Conservation (phyloP, 768 basidiomycete genomes). For the Suillus fuscotomentosus region DNA sequence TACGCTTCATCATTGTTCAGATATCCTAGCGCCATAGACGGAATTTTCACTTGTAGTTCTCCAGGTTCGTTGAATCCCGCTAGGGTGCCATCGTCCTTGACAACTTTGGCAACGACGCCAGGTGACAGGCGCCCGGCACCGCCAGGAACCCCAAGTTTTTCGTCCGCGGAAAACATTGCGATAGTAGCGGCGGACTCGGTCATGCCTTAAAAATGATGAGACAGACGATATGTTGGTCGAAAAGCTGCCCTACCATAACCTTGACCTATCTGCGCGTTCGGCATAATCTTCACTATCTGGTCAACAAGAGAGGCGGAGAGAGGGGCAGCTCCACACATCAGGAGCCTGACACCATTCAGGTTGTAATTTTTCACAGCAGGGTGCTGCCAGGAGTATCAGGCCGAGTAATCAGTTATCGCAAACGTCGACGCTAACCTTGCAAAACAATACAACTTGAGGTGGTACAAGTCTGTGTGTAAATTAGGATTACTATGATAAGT, state of each 20-base stretch:
- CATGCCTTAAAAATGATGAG: constrained; percentile 44
- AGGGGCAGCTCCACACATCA: constrained; percentile 63
- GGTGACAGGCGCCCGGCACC: constrained; percentile 50
- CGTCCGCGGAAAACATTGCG: constrained; percentile 45
- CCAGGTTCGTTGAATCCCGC: constrained; percentile 58
- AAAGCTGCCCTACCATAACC: constrained; percentile 47
- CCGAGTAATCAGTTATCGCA: constrained; percentile 4
- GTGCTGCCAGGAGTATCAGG: constrained; percentile 35
- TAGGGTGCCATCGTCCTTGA: constrained; percentile 56
- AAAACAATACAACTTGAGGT: constrained; percentile 63
- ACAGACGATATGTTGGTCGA: not conserved
- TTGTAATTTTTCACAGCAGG: constrained; percentile 49
- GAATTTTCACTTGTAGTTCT: constrained; percentile 50
- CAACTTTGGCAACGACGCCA: constrained; percentile 51
- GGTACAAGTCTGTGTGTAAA: constrained; percentile 50
- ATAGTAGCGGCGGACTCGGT: constrained; percentile 61
- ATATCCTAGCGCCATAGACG: constrained; percentile 43
- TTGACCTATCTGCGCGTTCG: constrained; percentile 63
- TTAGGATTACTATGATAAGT: not conserved
- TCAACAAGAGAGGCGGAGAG: constrained; percentile 54
- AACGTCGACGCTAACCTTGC: constrained; percentile 47
- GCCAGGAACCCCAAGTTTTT: constrained; percentile 52
- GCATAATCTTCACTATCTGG: constrained; percentile 44
- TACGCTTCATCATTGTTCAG: constrained; percentile 61
- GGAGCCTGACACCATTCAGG: constrained; percentile 49